Conservation (phyloP, 1,284 basidiomycete species). For the Ganoderma sp. region DNA sequence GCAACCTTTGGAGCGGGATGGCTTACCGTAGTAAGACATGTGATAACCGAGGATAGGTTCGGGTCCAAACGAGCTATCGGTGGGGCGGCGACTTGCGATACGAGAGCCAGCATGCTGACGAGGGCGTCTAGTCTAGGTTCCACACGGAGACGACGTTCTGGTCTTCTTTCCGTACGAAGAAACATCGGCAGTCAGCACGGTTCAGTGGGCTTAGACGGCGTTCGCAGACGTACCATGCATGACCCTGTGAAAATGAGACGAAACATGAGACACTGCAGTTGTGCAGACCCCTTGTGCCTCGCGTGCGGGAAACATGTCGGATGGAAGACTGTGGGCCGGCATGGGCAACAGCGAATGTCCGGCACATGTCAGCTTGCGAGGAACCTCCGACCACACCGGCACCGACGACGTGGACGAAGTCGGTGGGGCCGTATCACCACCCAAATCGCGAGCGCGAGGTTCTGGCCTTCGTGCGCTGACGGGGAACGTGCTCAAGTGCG, state of each 20-base stretch:
- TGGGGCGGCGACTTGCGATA: not conserved
- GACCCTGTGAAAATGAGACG: conserved; percentile 11
- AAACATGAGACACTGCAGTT: conserved; percentile 1
- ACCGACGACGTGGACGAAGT: conserved; percentile 15
- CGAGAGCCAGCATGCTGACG: not conserved
- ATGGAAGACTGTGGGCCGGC: not conserved
- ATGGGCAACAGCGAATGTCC: conserved; percentile 1
- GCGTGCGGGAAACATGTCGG: not conserved
- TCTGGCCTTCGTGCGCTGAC: conserved; percentile 20
- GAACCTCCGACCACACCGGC: conserved; percentile 8
- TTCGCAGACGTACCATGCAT: conserved; percentile 15
- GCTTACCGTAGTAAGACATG: not conserved
- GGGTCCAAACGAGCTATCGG: not conserved
- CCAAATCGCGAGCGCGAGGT: conserved; percentile 19
- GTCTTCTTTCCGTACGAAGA: not conserved
- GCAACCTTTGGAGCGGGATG: not conserved
- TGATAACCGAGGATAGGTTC: not conserved
- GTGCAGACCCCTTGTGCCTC: conserved; percentile 1
- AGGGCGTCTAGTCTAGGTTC: not conserved
- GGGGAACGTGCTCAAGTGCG: conserved; percentile 20
- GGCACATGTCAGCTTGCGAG: conserved; percentile 9
- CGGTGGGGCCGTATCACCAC: conserved; percentile 25
- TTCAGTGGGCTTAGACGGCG: not conserved
- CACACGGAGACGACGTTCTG: not conserved
- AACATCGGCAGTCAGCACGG: not conserved